Evolutionary conservation across 2,329 filamentous ascomycete species (phyloP).

Genomic region (Lachnellula cervina): DNA sequence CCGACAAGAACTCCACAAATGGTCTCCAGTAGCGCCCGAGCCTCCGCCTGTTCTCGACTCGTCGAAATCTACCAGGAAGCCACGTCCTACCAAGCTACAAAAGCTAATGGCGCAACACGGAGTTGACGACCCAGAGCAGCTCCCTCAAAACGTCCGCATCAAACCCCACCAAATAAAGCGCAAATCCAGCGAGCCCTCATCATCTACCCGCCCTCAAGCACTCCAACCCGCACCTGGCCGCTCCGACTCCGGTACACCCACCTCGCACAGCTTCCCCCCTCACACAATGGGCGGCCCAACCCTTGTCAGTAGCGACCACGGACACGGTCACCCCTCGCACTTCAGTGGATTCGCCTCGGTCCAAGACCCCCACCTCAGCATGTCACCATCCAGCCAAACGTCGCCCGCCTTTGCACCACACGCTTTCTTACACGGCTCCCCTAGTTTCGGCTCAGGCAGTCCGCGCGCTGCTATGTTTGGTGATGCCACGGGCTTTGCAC

Average conservation of each 20-base stretch:
- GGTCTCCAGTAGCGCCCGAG: slow-evolving; percentile 82
- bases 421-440: slow-evolving; percentile 26
- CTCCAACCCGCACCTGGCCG: slow-evolving; percentile 30
- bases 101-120: slow-evolving; percentile 88
- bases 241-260: slow-evolving; percentile 28
- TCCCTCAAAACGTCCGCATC: slow-evolving; percentile 62
- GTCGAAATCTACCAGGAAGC: slow-evolving; percentile 90
- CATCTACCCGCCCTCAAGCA: slow-evolving; percentile 20
- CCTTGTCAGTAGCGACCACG: slow-evolving; percentile 24
- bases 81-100: slow-evolving; percentile 91
- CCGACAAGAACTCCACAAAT: slow-evolving; percentile 90
- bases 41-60: slow-evolving; percentile 81
- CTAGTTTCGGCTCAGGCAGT: slow-evolving; percentile 18
- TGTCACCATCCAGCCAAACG: slow-evolving; percentile 18
- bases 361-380: slow-evolving; percentile 25
- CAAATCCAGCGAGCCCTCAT: slow-evolving; percentile 30
- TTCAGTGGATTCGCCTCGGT: slow-evolving; percentile 18
- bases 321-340: slow-evolving; percentile 26
- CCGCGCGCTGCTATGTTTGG: slow-evolving; percentile 21
- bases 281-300: slow-evolving; percentile 23
- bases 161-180: slow-evolving; percentile 31
- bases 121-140: slow-evolving; percentile 83
- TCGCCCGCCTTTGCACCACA: slow-evolving; percentile 30
- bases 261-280: slow-evolving; percentile 24
- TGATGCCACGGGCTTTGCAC: slow-evolving; percentile 25